A percentile compares a stretch with the other conserved stretches of the same genome.
Evolutionary conservation across 768 basidiomycete genomes (phyloP).

Genomic region (Xerocomellus intermedius): DNA sequence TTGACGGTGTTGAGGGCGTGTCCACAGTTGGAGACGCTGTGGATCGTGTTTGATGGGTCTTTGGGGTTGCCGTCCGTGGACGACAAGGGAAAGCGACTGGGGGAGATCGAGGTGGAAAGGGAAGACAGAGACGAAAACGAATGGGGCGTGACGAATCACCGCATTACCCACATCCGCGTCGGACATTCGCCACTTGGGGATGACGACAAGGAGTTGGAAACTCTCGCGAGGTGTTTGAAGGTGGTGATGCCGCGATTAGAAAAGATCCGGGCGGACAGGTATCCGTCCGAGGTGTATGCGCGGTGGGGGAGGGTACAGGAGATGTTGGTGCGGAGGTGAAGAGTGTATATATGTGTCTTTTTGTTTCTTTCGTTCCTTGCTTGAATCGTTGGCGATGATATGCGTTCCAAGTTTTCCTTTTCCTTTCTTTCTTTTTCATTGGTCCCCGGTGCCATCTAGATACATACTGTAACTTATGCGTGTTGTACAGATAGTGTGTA

Average conservation of each 20-base stretch:
- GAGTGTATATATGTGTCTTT: background rate
- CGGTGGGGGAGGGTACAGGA: slow-evolving; percentile 16
- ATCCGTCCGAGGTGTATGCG: slow-evolving; percentile 9
- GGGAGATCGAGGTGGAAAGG: background rate
- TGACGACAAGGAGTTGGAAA: background rate
- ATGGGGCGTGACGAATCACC: slow-evolving; percentile 14
- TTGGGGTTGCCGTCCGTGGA: background rate
- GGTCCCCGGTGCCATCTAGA: too few species aligned
- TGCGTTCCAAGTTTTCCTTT: too few species aligned
- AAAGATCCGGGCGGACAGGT: slow-evolving; percentile 13
- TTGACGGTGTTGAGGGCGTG: slow-evolving; percentile 22
- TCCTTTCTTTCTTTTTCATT: too few species aligned
- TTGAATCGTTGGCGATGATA: too few species aligned
- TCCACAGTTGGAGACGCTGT: slow-evolving; percentile 16
- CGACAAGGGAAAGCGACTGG: background rate
- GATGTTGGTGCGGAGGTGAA: slow-evolving; percentile 5
- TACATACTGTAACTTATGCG: too few species aligned
- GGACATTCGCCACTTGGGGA: slow-evolving; percentile 26
- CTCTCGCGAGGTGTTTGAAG: slow-evolving; percentile 16
- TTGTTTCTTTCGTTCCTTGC: background rate
- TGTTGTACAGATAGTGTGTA: too few species aligned
- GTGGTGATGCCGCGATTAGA: slow-evolving; percentile 25
- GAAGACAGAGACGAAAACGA: background rate
- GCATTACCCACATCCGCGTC: slow-evolving; percentile 16
- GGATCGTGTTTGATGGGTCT: slow-evolving; percentile 23